Conservation (phyloP, 257 asterid species). For the Orobanche coerulescens region DNA sequence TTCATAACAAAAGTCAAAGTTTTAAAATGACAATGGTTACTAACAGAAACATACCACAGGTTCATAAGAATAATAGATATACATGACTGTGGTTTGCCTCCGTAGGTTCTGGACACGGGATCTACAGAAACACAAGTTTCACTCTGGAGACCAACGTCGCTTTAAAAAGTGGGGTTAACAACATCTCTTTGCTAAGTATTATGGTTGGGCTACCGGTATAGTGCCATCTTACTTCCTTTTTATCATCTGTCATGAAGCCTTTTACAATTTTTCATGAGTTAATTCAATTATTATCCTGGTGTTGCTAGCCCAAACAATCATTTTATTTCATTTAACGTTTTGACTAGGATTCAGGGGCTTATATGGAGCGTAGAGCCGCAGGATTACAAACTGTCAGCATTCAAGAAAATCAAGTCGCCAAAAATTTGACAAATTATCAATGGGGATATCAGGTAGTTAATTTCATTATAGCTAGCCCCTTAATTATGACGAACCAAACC, state of each 20-base stretch:
- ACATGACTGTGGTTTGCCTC: constrained; percentile 1
- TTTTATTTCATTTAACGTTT: not conserved
- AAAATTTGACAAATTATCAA: constrained; percentile 30
- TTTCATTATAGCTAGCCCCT: too few relatives aligned
- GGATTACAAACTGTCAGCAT: constrained; percentile 45
- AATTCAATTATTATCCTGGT: not conserved
- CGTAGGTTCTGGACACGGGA: constrained; percentile 65
- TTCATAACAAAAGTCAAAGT: not conserved
- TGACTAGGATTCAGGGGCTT: constrained; percentile 71
- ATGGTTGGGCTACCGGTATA: constrained; percentile 76
- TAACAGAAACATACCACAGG: too few relatives aligned
- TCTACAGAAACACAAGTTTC: constrained; percentile 30
- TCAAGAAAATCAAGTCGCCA: constrained; percentile 22
- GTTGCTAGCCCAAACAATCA: not conserved
- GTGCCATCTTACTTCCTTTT: not conserved
- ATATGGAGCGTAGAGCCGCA: constrained; percentile 49
- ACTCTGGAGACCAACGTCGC: constrained; percentile 26
- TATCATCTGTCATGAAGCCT: not conserved
- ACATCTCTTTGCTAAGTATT: constrained; percentile 63
- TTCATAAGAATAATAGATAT: too few relatives aligned
- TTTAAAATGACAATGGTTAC: too few relatives aligned
- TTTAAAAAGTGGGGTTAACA: constrained; percentile 44
- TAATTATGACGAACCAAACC: too few relatives aligned
- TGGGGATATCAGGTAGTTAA: constrained; percentile 72
- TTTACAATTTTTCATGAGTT: not conserved